These are phyloP conservation scores for Actinomortierella wolfii DNA, from an alignment of 371 early-diverging fungal species.

Conservation along the genomic window DNA sequence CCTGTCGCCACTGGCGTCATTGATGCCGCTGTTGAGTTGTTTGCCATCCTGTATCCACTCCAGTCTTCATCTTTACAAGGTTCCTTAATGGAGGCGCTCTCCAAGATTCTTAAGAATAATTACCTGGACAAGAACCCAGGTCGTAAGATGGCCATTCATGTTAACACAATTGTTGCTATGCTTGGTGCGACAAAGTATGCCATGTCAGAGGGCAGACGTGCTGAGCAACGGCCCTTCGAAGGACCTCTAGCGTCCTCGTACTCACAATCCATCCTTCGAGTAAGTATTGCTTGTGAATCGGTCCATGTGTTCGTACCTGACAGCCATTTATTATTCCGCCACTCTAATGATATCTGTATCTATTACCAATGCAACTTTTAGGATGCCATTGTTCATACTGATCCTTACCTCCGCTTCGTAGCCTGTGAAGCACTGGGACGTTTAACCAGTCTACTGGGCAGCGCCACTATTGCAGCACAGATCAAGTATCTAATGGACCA, in stretches of 20 bases:
- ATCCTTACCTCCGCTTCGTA: slow-evolving; percentile 73
- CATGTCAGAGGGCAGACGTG: slow-evolving; percentile 47
- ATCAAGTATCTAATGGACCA: slow-evolving; percentile 85
- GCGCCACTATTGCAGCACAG: slow-evolving; percentile 75
- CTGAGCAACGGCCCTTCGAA: slow-evolving; percentile 38
- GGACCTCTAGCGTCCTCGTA: slow-evolving; percentile 34
- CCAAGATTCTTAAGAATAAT: slow-evolving; percentile 64
- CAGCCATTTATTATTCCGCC: not conserved
- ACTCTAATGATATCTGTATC: not conserved
- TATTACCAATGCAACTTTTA: slow-evolving; percentile 18
- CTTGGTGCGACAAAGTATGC: slow-evolving; percentile 70
- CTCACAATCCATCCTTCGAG: slow-evolving; percentile 40
- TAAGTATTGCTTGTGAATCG: slow-evolving; percentile 1
- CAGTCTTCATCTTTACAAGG: slow-evolving; percentile 76
- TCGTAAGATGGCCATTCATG: slow-evolving; percentile 75
- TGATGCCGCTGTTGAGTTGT: slow-evolving; percentile 75
- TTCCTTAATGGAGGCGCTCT: slow-evolving; percentile 74
- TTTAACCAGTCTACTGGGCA: slow-evolving; percentile 76
- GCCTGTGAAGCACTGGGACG: slow-evolving; percentile 87
- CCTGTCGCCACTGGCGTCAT: slow-evolving; percentile 47
- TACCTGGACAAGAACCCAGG: slow-evolving; percentile 75
- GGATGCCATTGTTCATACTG: slow-evolving; percentile 74
- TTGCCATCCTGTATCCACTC: slow-evolving; percentile 70
- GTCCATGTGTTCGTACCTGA: too few species aligned
- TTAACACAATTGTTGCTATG: slow-evolving; percentile 79